Percentiles rank a stretch among this genome's conserved stretches.
These are phyloP conservation scores for Cyclanthera cordifolia DNA, from an alignment of 306 rosid species.

Conservation along the genomic window DNA sequence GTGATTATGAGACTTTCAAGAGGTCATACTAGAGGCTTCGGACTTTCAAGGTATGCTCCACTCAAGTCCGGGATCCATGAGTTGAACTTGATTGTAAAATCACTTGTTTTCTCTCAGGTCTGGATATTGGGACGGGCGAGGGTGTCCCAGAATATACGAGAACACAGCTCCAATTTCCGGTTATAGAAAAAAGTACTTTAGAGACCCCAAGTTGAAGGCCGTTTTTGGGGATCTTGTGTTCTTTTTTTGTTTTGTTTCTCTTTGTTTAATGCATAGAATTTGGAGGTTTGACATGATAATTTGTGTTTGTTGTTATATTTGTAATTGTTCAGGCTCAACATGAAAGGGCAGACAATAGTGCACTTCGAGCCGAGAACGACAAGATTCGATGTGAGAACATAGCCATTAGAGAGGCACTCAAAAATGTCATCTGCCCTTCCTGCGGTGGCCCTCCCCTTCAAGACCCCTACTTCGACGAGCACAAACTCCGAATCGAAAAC, in stretches of 20 bases:
- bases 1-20: too few species aligned
- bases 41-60: too few species aligned
- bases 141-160: too few species aligned
- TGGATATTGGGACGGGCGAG: too few species aligned
- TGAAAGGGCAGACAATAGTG: conserved; percentile 70
- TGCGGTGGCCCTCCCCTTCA: conserved; percentile 82
- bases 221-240: too few species aligned
- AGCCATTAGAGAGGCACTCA: conserved; percentile 91
- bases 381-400: conserved; percentile 91
- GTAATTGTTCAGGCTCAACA: conserved; percentile 59
- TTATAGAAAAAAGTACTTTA: too few species aligned
- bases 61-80: too few species aligned
- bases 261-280: background rate
- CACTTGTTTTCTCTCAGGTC: too few species aligned
- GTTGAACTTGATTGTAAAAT: too few species aligned
- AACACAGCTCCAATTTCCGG: too few species aligned
- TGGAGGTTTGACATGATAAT: background rate
- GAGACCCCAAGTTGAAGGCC: too few species aligned
- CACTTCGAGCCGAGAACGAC: conserved; percentile 79
- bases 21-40: too few species aligned
- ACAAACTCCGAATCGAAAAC: conserved; percentile 67
- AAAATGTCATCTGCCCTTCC: conserved; percentile 75
- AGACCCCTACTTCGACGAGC: conserved; percentile 75
- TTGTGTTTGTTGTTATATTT: background rate
- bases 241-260: background rate